Evolutionary conservation across 2,329 filamentous ascomycete genomes (phyloP).

Genomic region (Fusarium sp.): DNA sequence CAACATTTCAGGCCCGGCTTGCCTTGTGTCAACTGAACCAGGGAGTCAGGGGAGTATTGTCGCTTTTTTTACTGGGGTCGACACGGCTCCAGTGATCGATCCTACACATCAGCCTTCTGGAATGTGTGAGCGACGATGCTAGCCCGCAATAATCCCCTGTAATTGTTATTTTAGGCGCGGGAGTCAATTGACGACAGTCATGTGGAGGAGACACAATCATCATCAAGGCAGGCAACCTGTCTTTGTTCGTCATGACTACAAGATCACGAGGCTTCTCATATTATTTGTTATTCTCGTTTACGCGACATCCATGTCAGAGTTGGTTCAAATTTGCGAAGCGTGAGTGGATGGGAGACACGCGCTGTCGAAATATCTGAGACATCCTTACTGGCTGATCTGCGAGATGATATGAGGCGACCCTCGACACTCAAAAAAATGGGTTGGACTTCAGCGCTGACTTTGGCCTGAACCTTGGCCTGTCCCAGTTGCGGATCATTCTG

Average conservation of each 20-base stretch:
- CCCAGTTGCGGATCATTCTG: conserved; percentile 29
- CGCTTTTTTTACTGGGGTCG: conserved; percentile 27
- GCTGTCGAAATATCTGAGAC: conserved; percentile 37
- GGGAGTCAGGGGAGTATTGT: conserved; percentile 9
- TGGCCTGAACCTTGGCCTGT: conserved; percentile 7
- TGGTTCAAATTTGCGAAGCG: conserved; percentile 13
- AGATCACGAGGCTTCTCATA: background rate
- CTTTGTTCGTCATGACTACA: background rate
- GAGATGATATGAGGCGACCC: conserved; percentile 20
- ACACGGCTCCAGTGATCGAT: conserved; percentile 32
- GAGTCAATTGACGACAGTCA: conserved; percentile 14
- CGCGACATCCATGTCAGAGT: conserved; percentile 11
- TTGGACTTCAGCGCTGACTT: background rate
- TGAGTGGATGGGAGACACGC: conserved; percentile 2
- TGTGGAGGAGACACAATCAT: conserved; percentile 11
- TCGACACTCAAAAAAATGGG: conserved; percentile 2
- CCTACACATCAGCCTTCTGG: conserved; percentile 40
- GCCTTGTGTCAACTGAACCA: conserved; percentile 10
- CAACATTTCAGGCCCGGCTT: conserved; percentile 17
- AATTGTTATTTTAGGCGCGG: conserved; percentile 35
- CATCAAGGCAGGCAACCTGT: background rate
- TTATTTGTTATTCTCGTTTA: conserved; percentile 8
- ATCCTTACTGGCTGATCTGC: conserved; percentile 33
- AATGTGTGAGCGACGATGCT: conserved; percentile 38
- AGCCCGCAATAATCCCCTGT: conserved; percentile 25